Evolutionary conservation across 441 rosid species (phyloP).

Genomic region (Adansonia gregorii): DNA sequence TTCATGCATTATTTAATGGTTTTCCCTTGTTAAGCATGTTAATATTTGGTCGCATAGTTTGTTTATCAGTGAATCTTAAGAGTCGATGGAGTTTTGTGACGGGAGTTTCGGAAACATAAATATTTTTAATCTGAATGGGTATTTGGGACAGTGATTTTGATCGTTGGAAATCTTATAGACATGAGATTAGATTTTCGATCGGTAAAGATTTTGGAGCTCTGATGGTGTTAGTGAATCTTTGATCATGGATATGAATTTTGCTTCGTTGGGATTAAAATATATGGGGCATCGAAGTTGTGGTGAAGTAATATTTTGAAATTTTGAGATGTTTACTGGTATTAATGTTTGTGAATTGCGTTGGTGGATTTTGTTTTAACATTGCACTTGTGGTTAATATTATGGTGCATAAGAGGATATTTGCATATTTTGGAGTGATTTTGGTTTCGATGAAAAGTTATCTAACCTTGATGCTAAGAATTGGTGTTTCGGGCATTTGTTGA

Average conservation of each 20-base stretch:
- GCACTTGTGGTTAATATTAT: not conserved
- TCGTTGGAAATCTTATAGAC: not conserved
- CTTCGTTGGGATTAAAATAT: not conserved
- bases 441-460: not conserved
- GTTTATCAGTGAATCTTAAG: not conserved
- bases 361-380: not conserved
- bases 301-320: not conserved
- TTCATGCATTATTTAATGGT: not conserved
- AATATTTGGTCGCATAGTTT: conserved; percentile 4
- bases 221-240: not conserved
- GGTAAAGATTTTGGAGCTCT: not conserved
- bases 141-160: not conserved
- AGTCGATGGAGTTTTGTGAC: not conserved
- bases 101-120: not conserved
- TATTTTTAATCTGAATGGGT: not conserved
- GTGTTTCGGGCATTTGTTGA: not conserved
- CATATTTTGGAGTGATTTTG: not conserved
- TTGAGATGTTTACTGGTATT: not conserved
- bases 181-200: not conserved
- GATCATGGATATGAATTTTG: not conserved
- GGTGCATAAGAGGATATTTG: not conserved
- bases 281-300: not conserved
- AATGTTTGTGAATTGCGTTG: conserved; percentile 11
- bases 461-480: not conserved
- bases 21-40: not conserved